These are phyloP conservation scores for Suillus alpinus DNA, from an alignment of 768 basidiomycete species.

Conservation along the genomic window DNA sequence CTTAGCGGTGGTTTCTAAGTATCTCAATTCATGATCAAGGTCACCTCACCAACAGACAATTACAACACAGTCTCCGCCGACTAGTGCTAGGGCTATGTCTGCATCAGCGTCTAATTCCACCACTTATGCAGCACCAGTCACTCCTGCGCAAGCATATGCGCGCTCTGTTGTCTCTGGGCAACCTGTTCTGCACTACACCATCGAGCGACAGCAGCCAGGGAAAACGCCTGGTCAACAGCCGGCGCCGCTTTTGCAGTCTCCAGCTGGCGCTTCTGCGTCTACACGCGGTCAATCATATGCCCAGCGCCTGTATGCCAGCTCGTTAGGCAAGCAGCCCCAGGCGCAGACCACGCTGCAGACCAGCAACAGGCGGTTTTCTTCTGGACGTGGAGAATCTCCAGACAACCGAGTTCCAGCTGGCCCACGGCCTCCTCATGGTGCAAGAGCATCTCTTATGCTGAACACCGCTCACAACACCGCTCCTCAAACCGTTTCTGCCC, in stretches of 20 bases:
- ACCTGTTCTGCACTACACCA: slow-evolving; percentile 12
- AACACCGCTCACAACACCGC: not conserved
- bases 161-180: slow-evolving; percentile 12
- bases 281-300: slow-evolving; percentile 31
- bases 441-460: not conserved
- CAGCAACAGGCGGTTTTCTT: not conserved
- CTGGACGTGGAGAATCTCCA: not conserved
- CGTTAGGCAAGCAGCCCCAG: slow-evolving; percentile 21
- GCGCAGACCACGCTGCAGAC: not conserved
- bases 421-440: not conserved
- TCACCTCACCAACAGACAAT: not conserved
- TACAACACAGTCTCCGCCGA: not conserved
- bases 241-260: not conserved
- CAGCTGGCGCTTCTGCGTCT: slow-evolving; percentile 5
- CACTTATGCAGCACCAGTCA: slow-evolving; percentile 3
- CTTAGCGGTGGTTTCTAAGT: not conserved
- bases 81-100: not conserved
- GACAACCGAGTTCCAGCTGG: not conserved
- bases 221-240: not conserved
- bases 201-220: slow-evolving; percentile 18
- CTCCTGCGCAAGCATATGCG: slow-evolving; percentile 22
- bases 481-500: slow-evolving; percentile 6
- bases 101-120: not conserved
- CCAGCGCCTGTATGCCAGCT: slow-evolving; percentile 45
- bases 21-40: not conserved